Evolutionary conservation across 768 basidiomycete genomes (phyloP), one percentile per base, ranked within the genome.

Genomic region (Auriscalpium vulgare): DNA sequence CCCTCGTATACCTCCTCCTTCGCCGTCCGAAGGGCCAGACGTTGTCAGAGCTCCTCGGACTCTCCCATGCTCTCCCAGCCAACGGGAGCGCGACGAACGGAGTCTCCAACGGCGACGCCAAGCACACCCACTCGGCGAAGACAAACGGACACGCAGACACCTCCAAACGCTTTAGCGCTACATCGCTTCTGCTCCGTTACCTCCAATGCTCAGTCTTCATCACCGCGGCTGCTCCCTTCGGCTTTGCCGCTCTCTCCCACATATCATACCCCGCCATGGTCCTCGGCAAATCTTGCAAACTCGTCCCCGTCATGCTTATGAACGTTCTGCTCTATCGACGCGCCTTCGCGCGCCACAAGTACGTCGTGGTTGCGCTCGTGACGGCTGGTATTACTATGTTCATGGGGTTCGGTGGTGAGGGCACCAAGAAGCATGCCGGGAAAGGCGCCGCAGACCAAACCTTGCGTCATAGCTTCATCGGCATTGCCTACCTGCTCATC

Each of bases 181-280:
- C 47, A 71, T 68, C 74, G 1, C 80, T 91, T n/a, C 77, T 93
- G 50, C 71, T 84, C 19, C 72, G 81, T 43, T 93, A 91, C 71
- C 75, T 92, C 53, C 91, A 91, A 70, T 89, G 92, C 67, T 83
- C 95, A 21, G 66, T 88, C 21, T 87, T 93, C 69, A 91, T 97
- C 61, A 94, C 94, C 43, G 74, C 83, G 40, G 95, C 95, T 2
- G 89, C 93, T 19, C 97, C 95, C 3, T 95, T 98, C 67, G 95
- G 95, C 52, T 98, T 98, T 73, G 88, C 94, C 10, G 85, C 94
- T 5, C 85, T 98, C 45, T 85, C 91, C 23, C 91, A 95, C 73
- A 94, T 99, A 67, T 93, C 93, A 16, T 98, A 97, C 76, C 97
- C 97, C 50, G 93, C 95, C 46, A 95, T 97, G 90, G 95, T 98